phyloP scores from a whole-genome alignment of 208 protist genomes.

The Herpetomonas tarakana region DNA sequence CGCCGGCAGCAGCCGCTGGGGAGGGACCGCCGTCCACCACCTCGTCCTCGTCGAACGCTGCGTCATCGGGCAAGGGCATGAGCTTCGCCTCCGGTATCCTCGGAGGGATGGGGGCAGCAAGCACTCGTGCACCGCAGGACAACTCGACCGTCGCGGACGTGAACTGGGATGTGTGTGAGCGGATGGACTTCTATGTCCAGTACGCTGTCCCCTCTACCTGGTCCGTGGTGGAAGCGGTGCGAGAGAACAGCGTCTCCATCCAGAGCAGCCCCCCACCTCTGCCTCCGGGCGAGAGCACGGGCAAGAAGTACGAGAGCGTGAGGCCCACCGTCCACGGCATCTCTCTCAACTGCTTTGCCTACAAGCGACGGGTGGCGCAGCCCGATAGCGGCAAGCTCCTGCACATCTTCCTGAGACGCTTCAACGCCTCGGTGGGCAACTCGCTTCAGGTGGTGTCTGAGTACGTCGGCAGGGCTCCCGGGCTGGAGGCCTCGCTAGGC shows the following conservation, averaged over 20 bases:
- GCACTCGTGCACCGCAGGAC: background rate
- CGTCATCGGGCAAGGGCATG: slow-evolving; percentile 61
- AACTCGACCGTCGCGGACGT: slow-evolving; percentile 51
- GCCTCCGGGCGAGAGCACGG: background rate
- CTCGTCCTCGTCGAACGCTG: background rate
- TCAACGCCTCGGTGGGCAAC: slow-evolving; percentile 73
- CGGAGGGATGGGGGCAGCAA: slow-evolving; percentile 14
- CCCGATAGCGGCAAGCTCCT: slow-evolving; percentile 56
- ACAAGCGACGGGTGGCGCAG: slow-evolving; percentile 64
- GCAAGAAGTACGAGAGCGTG: background rate
- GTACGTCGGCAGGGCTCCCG: slow-evolving; percentile 6
- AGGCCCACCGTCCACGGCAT: slow-evolving; percentile 59
- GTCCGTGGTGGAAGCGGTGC: slow-evolving; percentile 50
- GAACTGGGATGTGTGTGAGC: slow-evolving; percentile 69
- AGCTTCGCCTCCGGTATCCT: slow-evolving; percentile 52
- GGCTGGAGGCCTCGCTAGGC: background rate
- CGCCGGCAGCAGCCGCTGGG: background rate
- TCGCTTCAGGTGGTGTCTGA: slow-evolving; percentile 50
- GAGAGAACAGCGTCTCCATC: slow-evolving; percentile 74
- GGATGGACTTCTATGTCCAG: slow-evolving; percentile 81
- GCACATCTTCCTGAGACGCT: slow-evolving; percentile 71
- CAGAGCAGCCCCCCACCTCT: slow-evolving; percentile 55
- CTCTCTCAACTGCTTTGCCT: slow-evolving; percentile 77
- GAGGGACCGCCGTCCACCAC: background rate
- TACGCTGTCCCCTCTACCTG: slow-evolving; percentile 74